Percentiles rank a stretch among this genome's conserved stretches.
These are phyloP conservation scores for Penicillium sp. DNA, from an alignment of 2,329 filamentous ascomycete species.

Conservation along the genomic window DNA sequence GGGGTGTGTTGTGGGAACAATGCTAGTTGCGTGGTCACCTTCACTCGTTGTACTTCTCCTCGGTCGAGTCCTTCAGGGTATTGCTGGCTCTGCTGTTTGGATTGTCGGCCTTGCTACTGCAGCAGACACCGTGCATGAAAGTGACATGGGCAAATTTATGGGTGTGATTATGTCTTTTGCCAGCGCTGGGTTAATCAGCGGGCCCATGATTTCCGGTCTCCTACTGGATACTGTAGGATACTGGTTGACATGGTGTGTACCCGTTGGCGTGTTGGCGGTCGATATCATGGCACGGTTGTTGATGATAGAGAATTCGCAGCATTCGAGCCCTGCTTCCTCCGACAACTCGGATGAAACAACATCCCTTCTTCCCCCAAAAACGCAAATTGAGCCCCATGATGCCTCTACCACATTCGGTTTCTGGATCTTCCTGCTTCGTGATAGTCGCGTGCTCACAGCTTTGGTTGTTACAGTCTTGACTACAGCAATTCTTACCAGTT, in stretches of 20 bases:
- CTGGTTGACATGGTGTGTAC: conserved; percentile 23
- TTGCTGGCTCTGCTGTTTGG: conserved; percentile 24
- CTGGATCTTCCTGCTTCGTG: conserved; percentile 17
- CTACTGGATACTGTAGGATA: conserved; percentile 23
- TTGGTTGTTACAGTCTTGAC: conserved; percentile 8
- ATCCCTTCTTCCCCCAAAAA: not conserved
- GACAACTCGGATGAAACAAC: not conserved
- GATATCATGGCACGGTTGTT: conserved; percentile 25
- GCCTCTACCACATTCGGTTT: not conserved
- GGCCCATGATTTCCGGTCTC: conserved; percentile 19
- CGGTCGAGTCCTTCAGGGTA: not conserved
- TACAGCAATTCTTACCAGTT: conserved; percentile 15
- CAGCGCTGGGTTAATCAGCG: conserved; percentile 14
- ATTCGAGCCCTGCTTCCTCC: not conserved
- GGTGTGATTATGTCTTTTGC: conserved; percentile 17
- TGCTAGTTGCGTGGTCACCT: conserved; percentile 9
- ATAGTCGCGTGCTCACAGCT: conserved; percentile 12
- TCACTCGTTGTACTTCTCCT: conserved; percentile 9
- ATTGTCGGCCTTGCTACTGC: conserved; percentile 26
- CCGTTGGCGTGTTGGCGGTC: conserved; percentile 16
- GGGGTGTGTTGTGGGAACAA: conserved; percentile 12
- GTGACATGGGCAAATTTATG: conserved; percentile 21
- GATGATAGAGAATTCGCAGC: conserved; percentile 22
- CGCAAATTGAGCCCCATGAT: not conserved
- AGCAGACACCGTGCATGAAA: conserved; percentile 12